Evolutionary conservation across 768 basidiomycete species (phyloP).

Genomic region (Leccinum subtestaceum): DNA sequence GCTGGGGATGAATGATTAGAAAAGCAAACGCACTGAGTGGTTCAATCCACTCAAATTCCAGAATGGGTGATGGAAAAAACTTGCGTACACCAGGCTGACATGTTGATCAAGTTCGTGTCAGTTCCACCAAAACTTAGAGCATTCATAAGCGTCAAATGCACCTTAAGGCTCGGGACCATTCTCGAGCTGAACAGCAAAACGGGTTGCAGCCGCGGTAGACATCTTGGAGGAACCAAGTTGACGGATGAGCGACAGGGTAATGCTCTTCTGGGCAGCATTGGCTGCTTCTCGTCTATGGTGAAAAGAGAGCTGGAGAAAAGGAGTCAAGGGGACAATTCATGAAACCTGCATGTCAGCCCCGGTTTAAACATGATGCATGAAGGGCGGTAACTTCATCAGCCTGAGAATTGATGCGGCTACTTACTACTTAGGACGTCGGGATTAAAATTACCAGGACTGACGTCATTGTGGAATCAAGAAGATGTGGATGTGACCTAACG

Average conservation of each 20-base stretch:
- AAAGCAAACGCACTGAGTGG: not conserved
- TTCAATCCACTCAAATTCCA: conserved; percentile 16
- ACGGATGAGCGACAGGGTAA: not conserved
- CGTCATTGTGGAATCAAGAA: too few relatives aligned
- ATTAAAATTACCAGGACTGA: not conserved
- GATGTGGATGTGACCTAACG: too few relatives aligned
- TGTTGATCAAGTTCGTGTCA: conserved; percentile 3
- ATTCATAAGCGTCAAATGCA: not conserved
- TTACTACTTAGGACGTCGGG: not conserved
- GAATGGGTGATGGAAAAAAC: conserved; percentile 17
- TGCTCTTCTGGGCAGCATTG: not conserved
- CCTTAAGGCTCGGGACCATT: not conserved
- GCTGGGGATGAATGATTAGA: not conserved
- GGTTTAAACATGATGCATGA: not conserved
- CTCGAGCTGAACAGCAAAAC: not conserved
- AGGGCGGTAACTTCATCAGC: conserved; percentile 4
- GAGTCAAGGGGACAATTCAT: not conserved
- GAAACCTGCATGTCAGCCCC: not conserved
- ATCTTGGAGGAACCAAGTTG: not conserved
- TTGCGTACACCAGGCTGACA: conserved; percentile 21
- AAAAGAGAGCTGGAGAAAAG: not conserved
- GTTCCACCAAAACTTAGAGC: not conserved
- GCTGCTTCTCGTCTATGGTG: not conserved
- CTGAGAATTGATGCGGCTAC: not conserved
- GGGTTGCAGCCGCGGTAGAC: not conserved